Conservation (phyloP, 208 protist species). For the Trichomonas gallinae region DNA sequence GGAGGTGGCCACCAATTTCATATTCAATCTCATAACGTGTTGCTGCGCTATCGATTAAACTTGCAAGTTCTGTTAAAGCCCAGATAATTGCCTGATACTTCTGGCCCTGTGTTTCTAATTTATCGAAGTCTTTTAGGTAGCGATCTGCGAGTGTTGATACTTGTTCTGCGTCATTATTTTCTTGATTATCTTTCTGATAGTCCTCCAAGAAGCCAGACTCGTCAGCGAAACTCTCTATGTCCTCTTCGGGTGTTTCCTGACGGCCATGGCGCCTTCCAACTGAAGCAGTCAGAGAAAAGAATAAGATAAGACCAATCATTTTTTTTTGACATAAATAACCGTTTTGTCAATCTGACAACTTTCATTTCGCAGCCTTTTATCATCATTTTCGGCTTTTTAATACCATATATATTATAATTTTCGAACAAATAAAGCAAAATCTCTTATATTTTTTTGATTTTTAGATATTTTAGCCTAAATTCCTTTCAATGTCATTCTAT, state of each 20-base stretch:
- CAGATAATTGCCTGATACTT: constrained; percentile 18
- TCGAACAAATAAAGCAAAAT: too few relatives aligned
- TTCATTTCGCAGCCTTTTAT: too few relatives aligned
- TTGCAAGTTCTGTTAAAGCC: neutral
- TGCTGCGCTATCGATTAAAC: neutral
- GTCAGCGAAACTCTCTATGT: neutral
- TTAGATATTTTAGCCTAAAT: too few relatives aligned
- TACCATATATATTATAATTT: too few relatives aligned
- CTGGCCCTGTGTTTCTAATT: constrained; percentile 18
- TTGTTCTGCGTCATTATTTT: neutral
- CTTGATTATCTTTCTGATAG: neutral
- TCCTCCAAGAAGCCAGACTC: neutral
- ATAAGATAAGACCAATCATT: neutral
- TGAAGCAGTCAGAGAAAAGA: neutral
- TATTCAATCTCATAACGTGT: constrained; percentile 20
- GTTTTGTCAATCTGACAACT: too few relatives aligned
- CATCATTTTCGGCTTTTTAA: too few relatives aligned
- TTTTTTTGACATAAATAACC: too few relatives aligned
- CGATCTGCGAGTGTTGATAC: neutral
- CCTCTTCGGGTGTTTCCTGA: neutral
- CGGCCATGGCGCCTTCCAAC: neutral
- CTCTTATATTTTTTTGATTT: too few relatives aligned
- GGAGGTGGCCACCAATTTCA: neutral
- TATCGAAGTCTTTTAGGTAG: neutral
- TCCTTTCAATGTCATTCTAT: too few relatives aligned